Evolutionary conservation across 306 rosid species (phyloP).

Genomic region (Cucumis sativus): Cucumber_9930_V3 NC_026659.2:7437501-7438000

Average conservation of each 20-base stretch:
- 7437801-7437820: background rate
- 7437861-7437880: background rate
- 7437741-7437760: no score
- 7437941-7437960: no score
- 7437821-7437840: background rate
- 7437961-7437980: no score
- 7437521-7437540: slow-evolving; percentile 55
- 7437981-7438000: no score
- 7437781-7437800: no score
- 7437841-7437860: background rate
- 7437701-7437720: background rate
- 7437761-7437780: no score
- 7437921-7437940: background rate
- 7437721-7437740: background rate
- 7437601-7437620: background rate
- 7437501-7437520: slow-evolving; percentile 87
- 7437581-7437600: slow-evolving; percentile 20
- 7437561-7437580: slow-evolving; percentile 95
- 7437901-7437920: background rate
- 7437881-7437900: background rate
- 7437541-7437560: slow-evolving; percentile 71
- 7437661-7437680: background rate
- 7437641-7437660: background rate
- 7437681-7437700: background rate
- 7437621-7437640: background rate